Percentiles rank a stretch among this genome's conserved stretches.
phyloP scores from a whole-genome alignment of 495 filamentous ascomycete genomes.

The Podospora comata region DNA sequence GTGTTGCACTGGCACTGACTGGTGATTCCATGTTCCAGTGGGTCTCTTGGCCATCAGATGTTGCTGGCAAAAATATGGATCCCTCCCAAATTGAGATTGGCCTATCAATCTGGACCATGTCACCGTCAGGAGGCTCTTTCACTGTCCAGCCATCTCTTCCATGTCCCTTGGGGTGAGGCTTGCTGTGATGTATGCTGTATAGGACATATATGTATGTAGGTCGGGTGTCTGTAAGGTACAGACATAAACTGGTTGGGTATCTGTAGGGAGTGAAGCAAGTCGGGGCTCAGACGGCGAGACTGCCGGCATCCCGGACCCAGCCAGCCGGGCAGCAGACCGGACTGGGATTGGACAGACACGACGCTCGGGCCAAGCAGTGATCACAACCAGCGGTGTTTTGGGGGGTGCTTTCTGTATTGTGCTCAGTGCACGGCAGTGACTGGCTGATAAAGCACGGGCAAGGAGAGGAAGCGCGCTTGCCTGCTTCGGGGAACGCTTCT shows the following conservation, averaged over 20 bases:
- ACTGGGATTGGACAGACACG: background rate
- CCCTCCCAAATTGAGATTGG: conserved; percentile 15
- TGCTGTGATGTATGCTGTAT: background rate
- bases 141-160: background rate
- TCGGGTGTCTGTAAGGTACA: background rate
- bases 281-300: background rate
- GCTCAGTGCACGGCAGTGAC: conserved; percentile 1
- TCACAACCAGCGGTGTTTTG: conserved; percentile 3
- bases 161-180: background rate
- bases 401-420: background rate
- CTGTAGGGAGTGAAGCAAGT: background rate
- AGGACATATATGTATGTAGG: background rate
- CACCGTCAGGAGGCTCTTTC: background rate
- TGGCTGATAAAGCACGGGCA: conserved; percentile 27
- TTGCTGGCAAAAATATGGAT: conserved; percentile 3
- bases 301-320: background rate
- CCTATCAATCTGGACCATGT: conserved; percentile 13
- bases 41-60: conserved; percentile 1
- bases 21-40: conserved; percentile 1
- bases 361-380: conserved; percentile 12
- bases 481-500: conserved; percentile 29
- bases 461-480: conserved; percentile 29
- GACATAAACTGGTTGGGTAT: background rate
- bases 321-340: background rate
- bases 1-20: background rate